These are phyloP conservation scores for Arachnopeziza araneosa DNA, from an alignment of 2,329 filamentous ascomycete genomes.

Conservation along the genomic window DNA sequence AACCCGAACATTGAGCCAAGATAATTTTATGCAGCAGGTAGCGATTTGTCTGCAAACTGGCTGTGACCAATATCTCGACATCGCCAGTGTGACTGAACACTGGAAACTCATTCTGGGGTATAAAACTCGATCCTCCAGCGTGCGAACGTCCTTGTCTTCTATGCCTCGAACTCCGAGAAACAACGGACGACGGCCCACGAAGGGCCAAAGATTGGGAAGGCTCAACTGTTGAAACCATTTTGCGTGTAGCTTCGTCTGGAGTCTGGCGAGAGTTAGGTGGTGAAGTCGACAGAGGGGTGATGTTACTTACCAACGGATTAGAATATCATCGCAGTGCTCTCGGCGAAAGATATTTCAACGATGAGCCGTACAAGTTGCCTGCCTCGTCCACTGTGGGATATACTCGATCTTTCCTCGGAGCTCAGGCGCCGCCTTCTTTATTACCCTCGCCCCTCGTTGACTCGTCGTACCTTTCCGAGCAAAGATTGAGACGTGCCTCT, in stretches of 20 bases:
- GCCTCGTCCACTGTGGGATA: neutral
- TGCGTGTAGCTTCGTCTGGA: constrained; percentile 8
- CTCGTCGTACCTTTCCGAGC: neutral
- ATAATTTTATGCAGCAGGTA: constrained; percentile 88
- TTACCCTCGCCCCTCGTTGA: neutral
- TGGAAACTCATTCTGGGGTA: constrained; percentile 85
- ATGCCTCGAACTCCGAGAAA: constrained; percentile 49
- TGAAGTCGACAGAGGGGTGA: neutral
- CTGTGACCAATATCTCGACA: constrained; percentile 78
- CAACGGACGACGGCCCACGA: constrained; percentile 56
- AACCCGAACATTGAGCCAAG: constrained; percentile 82
- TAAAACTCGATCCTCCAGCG: constrained; percentile 62
- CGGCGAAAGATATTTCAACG: neutral
- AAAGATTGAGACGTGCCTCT: neutral
- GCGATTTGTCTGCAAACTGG: constrained; percentile 66
- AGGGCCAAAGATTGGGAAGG: constrained; percentile 47
- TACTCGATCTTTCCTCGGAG: constrained; percentile 1
- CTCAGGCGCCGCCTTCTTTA: neutral
- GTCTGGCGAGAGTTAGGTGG: constrained; percentile 4
- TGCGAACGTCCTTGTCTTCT: constrained; percentile 80
- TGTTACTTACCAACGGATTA: neutral
- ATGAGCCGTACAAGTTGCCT: neutral
- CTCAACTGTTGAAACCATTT: constrained; percentile 54
- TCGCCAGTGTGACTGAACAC: constrained; percentile 86
- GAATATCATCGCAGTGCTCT: neutral